Base-by-base conservation (phyloP, 1,284 basidiomycete genomes). In the Apiotrichum montevideense region DNA sequence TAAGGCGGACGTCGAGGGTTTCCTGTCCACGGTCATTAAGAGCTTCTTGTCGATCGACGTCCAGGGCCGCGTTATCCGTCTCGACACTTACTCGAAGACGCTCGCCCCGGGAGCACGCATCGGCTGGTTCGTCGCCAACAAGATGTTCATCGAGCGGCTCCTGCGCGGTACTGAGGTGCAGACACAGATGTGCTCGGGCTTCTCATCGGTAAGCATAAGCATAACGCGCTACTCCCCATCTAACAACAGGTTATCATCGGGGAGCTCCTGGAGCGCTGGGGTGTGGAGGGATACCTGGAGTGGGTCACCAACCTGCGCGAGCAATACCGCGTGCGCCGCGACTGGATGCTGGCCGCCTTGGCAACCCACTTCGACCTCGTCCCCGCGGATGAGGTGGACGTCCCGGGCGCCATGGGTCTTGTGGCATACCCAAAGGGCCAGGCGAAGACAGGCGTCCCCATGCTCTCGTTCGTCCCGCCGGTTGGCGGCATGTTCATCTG, bases 101-200 rank as follows among this genome's bases (percentile, higher is more conserved):
- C 81, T 90, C 57, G 86, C 85, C 0, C 87, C 87, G 3, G 88
- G 87, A 1, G 80, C 81, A 49, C 82, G 87, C 4, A 71, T 89
- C 13, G 87, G 87, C 3, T 90, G 84, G 84, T 86, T 85, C 65
- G 87, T 86, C 0, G 62, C 61, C 45, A 68, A 66, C 59, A 51
- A 61, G 10, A 55, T 67, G 55, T 71, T 73, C 66, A 83, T 83
- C 5, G 87, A 89, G 67, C 79, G 85, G 13, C 69, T 90, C 13
- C 82, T 87, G 64, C 79, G 87, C 51, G 82, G 83, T 11, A 79
- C 81, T 35, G 87, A 90, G 77, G 83, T 81, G 0, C 80, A 81
- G 15, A 83, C 85, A 0, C 86, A 87, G 68, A 80, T 81, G 2
- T 85, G 87, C 3, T 85, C 82, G 51, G 87, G 87, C 3, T 84